phyloP scores from a whole-genome alignment of 2,329 filamentous ascomycete genomes.

The Microascus cirrosus region DNA sequence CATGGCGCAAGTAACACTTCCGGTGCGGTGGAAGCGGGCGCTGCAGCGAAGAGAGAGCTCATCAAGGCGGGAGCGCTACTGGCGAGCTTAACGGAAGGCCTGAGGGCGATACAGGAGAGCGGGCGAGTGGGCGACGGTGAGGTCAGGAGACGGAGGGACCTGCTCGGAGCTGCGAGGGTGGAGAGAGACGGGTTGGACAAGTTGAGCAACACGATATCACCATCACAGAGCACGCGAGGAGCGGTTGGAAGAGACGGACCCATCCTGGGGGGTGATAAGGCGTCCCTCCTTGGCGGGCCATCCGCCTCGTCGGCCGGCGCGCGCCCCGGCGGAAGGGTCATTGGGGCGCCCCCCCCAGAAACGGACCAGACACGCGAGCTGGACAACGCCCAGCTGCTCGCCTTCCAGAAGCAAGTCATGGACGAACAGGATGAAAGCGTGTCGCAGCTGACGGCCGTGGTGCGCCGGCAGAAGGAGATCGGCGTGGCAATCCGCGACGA shows the following conservation, averaged over 20 bases:
- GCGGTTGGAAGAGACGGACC: conserved; percentile 18
- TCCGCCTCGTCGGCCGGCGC: conserved; percentile 25
- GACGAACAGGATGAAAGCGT: conserved; percentile 64
- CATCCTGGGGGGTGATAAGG: neutral
- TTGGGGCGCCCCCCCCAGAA: conserved; percentile 63
- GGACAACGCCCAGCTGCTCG: conserved; percentile 63
- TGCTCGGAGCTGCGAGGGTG: conserved; percentile 57
- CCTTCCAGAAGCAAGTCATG: conserved; percentile 66
- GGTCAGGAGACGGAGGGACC: conserved; percentile 57
- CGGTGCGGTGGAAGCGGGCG: conserved; percentile 48
- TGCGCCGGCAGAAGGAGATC: conserved; percentile 66
- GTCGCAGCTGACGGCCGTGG: conserved; percentile 54
- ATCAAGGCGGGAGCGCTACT: conserved; percentile 57
- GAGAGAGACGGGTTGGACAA: conserved; percentile 69
- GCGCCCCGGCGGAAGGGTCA: conserved; percentile 45
- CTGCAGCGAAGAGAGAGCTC: conserved; percentile 64
- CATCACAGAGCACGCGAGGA: conserved; percentile 28
- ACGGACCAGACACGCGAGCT: conserved; percentile 66
- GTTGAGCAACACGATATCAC: conserved; percentile 46
- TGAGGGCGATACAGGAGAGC: conserved; percentile 43
- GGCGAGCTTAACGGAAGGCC: conserved; percentile 51
- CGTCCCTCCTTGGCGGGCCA: conserved; percentile 12
- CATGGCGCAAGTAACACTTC: conserved; percentile 26
- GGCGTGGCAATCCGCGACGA: conserved; percentile 66
- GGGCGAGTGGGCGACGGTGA: conserved; percentile 61